A percentile compares a stretch with the other conserved stretches of the same genome.
These are phyloP conservation scores for Pichia sp. DNA, from an alignment of 1,139 yeast species.

Conservation along the genomic window DNA sequence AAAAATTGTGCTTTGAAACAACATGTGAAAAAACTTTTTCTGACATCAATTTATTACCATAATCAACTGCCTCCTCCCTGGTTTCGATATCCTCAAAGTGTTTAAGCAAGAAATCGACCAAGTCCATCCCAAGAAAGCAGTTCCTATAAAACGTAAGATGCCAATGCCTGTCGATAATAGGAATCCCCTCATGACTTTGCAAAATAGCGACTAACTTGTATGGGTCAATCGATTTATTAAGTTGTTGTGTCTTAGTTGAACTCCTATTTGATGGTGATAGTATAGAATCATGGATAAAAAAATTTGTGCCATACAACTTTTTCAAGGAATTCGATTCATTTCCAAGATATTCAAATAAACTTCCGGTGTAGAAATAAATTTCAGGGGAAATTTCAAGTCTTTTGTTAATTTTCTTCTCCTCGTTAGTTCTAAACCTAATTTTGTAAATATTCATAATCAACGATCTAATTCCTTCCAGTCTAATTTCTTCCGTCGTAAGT, in stretches of 20 bases:
- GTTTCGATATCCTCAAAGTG: conserved; percentile 74
- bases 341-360: conserved; percentile 61
- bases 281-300: not conserved
- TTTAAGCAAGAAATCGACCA: conserved; percentile 80
- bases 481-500: conserved; percentile 72
- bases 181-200: conserved; percentile 56
- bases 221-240: conserved; percentile 41
- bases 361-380: conserved; percentile 83
- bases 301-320: conserved; percentile 1
- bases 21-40: conserved; percentile 74
- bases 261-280: not conserved
- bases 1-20: conserved; percentile 72
- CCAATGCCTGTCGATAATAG: conserved; percentile 81
- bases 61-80: conserved; percentile 76
- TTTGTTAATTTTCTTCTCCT: conserved; percentile 35
- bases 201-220: conserved; percentile 58
- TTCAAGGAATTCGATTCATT: conserved; percentile 20
- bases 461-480: conserved; percentile 81
- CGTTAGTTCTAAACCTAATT: conserved; percentile 46
- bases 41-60: conserved; percentile 73
- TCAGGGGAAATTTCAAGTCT: conserved; percentile 64
- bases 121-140: conserved; percentile 81
- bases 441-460: conserved; percentile 65
- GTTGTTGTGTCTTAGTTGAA: conserved; percentile 29
- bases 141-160: conserved; percentile 76